phyloP scores from a whole-genome alignment of 2,329 filamentous ascomycete species.

The Penicillium sp. region DNA sequence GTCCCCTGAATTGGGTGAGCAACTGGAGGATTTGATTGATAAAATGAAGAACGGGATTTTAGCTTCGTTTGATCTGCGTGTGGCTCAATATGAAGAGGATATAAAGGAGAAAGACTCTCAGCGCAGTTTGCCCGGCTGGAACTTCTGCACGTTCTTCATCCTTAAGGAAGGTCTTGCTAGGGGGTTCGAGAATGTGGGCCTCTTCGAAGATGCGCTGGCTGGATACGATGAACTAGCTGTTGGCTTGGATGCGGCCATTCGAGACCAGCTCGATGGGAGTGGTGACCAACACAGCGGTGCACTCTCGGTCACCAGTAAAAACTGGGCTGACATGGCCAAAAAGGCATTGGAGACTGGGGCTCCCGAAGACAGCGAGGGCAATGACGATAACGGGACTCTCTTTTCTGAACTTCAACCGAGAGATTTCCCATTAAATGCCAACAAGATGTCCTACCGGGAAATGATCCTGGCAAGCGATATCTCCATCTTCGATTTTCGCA shows the following conservation, averaged over 20 bases:
- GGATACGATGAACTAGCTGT: constrained; percentile 93
- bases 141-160: constrained; percentile 99
- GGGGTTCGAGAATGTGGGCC: constrained; percentile 91
- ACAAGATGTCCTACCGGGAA: constrained; percentile 79
- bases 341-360: constrained; percentile 47
- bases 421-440: constrained; percentile 49
- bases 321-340: constrained; percentile 62
- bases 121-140: constrained; percentile 87
- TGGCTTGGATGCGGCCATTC: constrained; percentile 77
- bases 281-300: constrained; percentile 68
- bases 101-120: constrained; percentile 92
- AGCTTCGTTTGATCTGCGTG: constrained; percentile 82
- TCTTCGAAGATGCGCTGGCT: constrained; percentile 91
- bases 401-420: constrained; percentile 29
- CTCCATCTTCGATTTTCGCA: constrained; percentile 90
- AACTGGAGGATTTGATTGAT: constrained; percentile 78
- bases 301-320: constrained; percentile 70
- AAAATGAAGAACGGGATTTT: constrained; percentile 88
- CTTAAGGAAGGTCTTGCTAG: constrained; percentile 91
- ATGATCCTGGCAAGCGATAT: constrained; percentile 93
- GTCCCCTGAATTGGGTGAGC: constrained; percentile 73
- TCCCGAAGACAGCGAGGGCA: constrained; percentile 31
- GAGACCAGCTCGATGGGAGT: constrained; percentile 65
- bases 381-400: constrained; percentile 31
- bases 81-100: constrained; percentile 94